phyloP scores from a whole-genome alignment of 495 filamentous ascomycete genomes.

The Parathielavia hyrcaniae region DNA sequence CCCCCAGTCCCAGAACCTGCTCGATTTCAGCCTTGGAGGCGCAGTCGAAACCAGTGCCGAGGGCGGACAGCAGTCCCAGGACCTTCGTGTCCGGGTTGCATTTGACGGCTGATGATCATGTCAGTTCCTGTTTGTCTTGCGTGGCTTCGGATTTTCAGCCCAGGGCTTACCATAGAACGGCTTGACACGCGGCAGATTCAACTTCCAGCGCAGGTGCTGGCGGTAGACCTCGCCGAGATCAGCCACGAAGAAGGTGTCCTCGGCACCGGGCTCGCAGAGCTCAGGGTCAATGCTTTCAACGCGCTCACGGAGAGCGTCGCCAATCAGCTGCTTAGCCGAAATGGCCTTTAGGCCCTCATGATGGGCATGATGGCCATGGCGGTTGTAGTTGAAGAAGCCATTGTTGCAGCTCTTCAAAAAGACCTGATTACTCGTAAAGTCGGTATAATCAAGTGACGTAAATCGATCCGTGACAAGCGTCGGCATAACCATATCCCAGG shows the following conservation, averaged over 20 bases:
- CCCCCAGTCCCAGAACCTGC: conserved; percentile 72
- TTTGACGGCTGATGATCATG: conserved; percentile 68
- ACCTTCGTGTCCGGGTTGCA: conserved; percentile 93
- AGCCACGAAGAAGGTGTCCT: conserved; percentile 96
- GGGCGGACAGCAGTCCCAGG: conserved; percentile 72
- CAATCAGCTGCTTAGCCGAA: conserved; percentile 56
- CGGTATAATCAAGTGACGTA: conserved; percentile 35
- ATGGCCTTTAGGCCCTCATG: conserved; percentile 31
- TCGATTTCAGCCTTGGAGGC: conserved; percentile 97
- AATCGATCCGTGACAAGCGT: conserved; percentile 44
- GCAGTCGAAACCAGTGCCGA: conserved; percentile 96
- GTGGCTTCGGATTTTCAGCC: background rate
- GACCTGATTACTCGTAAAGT: conserved; percentile 42
- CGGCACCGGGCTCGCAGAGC: conserved; percentile 77
- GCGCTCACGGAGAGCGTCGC: conserved; percentile 71
- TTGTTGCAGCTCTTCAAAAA: conserved; percentile 38
- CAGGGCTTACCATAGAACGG: conserved; percentile 81
- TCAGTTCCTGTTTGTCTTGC: conserved; percentile 7
- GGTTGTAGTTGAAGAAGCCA: conserved; percentile 32
- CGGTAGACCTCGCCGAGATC: conserved; percentile 98
- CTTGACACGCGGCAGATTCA: conserved; percentile 84
- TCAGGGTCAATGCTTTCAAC: conserved; percentile 78
- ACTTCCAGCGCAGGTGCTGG: conserved; percentile 97
- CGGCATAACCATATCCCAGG: conserved; percentile 51
- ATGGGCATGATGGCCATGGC: conserved; percentile 25